phyloP scores from a whole-genome alignment of 2,329 filamentous ascomycete species.

The Exserohilum rostratum region DNA sequence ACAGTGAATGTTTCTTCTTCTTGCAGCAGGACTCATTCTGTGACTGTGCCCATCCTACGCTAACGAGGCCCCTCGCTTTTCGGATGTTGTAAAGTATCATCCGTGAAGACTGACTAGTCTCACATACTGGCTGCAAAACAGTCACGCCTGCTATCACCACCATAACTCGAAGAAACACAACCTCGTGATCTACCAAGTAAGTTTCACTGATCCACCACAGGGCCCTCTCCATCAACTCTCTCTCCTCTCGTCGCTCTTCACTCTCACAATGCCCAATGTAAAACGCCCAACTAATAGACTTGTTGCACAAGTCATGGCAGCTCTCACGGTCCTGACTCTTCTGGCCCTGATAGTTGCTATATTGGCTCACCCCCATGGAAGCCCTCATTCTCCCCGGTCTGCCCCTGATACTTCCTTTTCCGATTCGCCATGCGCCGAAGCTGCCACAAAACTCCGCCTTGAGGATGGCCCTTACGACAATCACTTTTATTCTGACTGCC shows the following conservation, averaged over 20 bases:
- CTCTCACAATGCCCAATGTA: neutral
- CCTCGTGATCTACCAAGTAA: neutral
- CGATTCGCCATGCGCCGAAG: conserved; percentile 12
- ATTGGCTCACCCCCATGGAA: neutral
- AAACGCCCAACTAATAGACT: neutral
- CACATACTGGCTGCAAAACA: neutral
- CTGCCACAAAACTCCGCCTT: conserved; percentile 49
- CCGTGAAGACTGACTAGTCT: neutral
- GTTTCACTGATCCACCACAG: neutral
- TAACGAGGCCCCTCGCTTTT: neutral
- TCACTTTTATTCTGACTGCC: conserved; percentile 70
- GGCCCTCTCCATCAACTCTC: too few species aligned
- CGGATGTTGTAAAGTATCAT: too few species aligned
- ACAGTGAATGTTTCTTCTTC: neutral
- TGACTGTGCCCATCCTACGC: neutral
- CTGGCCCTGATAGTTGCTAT: neutral
- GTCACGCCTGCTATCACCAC: neutral
- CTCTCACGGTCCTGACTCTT: neutral
- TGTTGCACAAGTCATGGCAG: neutral
- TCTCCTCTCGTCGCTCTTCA: too few species aligned
- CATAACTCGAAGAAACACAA: neutral
- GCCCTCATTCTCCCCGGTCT: neutral
- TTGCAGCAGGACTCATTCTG: too few species aligned
- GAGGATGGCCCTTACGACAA: conserved; percentile 67
- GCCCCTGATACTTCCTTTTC: neutral